Percentiles rank a stretch among this genome's conserved stretches.
phyloP scores from a whole-genome alignment of 179 eudicot species.

The Dionaea muscipula region DNA sequence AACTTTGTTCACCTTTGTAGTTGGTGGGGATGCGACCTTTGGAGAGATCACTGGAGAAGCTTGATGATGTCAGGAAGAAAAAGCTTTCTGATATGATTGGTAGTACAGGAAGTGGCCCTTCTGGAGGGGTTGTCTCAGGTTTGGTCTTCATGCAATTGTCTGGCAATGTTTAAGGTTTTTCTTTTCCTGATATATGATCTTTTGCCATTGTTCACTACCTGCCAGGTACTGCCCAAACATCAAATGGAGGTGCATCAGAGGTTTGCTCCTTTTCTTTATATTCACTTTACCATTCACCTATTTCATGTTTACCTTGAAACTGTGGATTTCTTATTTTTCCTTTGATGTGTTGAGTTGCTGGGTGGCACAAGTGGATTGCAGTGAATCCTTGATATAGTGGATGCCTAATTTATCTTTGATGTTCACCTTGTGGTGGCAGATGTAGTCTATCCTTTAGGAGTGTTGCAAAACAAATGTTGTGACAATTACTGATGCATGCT shows the following conservation, averaged over 20 bases:
- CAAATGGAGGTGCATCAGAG: constrained; percentile 51
- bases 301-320: too few relatives aligned
- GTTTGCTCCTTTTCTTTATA: constrained; percentile 25
- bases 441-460: background rate
- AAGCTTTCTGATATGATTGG: constrained; percentile 98
- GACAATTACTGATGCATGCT: background rate
- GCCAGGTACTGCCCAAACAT: constrained; percentile 42
- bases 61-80: constrained; percentile 87
- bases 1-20: constrained; percentile 22
- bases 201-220: constrained; percentile 6
- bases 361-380: too few relatives aligned
- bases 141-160: constrained; percentile 7
- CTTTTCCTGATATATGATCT: background rate
- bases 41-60: constrained; percentile 89
- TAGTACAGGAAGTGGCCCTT: constrained; percentile 39
- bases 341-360: background rate
- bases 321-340: background rate
- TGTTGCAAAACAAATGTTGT: too few relatives aligned
- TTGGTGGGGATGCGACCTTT: constrained; percentile 97
- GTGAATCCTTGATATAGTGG: too few relatives aligned
- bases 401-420: too few relatives aligned
- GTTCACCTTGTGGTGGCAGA: too few relatives aligned
- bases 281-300: too few relatives aligned
- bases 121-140: constrained; percentile 55
- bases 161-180: background rate